Percentiles rank a stretch among this genome's conserved stretches.
Conservation (phyloP, 495 filamentous ascomycete genomes). For the Recurvomyces mirabilis region DNA sequence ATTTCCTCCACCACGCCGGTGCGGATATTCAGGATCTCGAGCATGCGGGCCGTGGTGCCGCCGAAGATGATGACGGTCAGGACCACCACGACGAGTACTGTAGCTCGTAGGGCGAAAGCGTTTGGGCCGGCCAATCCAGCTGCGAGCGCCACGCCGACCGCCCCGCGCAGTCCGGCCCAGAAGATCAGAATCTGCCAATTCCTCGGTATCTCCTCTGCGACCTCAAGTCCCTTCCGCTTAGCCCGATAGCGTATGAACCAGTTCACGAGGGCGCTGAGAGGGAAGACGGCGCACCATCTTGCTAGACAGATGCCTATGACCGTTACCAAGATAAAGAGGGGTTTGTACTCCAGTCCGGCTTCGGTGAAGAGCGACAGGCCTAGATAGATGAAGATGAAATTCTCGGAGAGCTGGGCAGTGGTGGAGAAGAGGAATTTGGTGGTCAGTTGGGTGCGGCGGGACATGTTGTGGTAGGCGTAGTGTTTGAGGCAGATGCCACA, state of each 20-base stretch:
- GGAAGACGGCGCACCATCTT: slow-evolving; percentile 87
- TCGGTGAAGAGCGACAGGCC: slow-evolving; percentile 91
- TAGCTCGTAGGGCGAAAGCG: slow-evolving; percentile 68
- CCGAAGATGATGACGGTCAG: slow-evolving; percentile 98
- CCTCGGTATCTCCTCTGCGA: slow-evolving; percentile 80
- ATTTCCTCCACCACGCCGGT: slow-evolving; percentile 94
- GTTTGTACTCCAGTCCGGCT: slow-evolving; percentile 74
- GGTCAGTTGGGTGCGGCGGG: slow-evolving; percentile 87
- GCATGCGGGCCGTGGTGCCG: slow-evolving; percentile 95
- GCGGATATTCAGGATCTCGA: slow-evolving; percentile 87
- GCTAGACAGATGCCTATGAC: slow-evolving; percentile 84
- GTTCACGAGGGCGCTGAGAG: slow-evolving; percentile 80
- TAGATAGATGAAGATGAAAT: slow-evolving; percentile 99
- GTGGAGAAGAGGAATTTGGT: slow-evolving; percentile 97
- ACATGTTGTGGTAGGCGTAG: slow-evolving; percentile 99
- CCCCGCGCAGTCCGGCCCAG: slow-evolving; percentile 93
- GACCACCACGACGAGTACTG: slow-evolving; percentile 92
- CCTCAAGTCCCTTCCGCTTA: slow-evolving; percentile 62
- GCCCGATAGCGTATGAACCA: slow-evolving; percentile 89
- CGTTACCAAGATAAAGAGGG: slow-evolving; percentile 87
- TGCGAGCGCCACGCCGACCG: slow-evolving; percentile 92
- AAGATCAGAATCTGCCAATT: slow-evolving; percentile 96
- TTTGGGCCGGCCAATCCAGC: slow-evolving; percentile 73
- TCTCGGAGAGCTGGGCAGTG: slow-evolving; percentile 88
- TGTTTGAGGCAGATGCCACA: slow-evolving; percentile 98